A percentile compares a stretch with the other conserved stretches of the same genome.
Conservation (phyloP, 192 early-diverging fungal species). For the Lunasporangiospora selenospora region DNA sequence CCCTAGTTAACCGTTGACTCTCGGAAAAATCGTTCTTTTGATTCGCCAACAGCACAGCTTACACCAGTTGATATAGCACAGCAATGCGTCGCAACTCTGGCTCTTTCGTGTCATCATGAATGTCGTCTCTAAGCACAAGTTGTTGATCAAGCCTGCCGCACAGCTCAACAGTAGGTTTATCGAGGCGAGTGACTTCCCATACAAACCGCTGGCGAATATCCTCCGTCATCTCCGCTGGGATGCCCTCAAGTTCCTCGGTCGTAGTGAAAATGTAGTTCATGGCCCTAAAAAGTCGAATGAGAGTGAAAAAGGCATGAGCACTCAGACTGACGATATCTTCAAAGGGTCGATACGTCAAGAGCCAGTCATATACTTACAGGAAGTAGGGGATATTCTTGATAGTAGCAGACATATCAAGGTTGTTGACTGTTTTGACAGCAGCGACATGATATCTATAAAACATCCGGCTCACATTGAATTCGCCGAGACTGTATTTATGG, state of each 20-base stretch:
- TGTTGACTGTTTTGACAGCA: slow-evolving; percentile 7
- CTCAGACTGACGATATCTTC: background rate
- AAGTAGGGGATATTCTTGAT: slow-evolving; percentile 10
- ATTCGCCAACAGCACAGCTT: too few species aligned
- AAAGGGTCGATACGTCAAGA: slow-evolving; percentile 1
- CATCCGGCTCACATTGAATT: slow-evolving; percentile 3
- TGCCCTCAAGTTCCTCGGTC: slow-evolving; percentile 1
- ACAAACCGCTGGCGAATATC: slow-evolving; percentile 6
- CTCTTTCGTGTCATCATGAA: too few species aligned
- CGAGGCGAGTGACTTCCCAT: slow-evolving; percentile 1
- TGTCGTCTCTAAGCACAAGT: background rate
- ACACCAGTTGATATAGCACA: too few species aligned
- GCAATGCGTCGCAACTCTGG: too few species aligned
- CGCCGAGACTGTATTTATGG: slow-evolving; percentile 11
- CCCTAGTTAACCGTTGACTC: slow-evolving; percentile 16
- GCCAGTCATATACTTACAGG: background rate
- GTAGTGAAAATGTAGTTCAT: slow-evolving; percentile 17
- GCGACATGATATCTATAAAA: slow-evolving; percentile 8
- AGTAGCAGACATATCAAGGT: slow-evolving; percentile 9
- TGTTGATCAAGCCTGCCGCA: slow-evolving; percentile 1
- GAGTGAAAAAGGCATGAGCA: background rate
- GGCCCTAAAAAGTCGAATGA: slow-evolving; percentile 5
- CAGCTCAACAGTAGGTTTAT: background rate
- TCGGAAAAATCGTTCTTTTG: slow-evolving; percentile 20
- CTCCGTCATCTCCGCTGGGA: background rate